Conservation (phyloP, 768 basidiomycete genomes). For the Mycena capillaripes region DNA sequence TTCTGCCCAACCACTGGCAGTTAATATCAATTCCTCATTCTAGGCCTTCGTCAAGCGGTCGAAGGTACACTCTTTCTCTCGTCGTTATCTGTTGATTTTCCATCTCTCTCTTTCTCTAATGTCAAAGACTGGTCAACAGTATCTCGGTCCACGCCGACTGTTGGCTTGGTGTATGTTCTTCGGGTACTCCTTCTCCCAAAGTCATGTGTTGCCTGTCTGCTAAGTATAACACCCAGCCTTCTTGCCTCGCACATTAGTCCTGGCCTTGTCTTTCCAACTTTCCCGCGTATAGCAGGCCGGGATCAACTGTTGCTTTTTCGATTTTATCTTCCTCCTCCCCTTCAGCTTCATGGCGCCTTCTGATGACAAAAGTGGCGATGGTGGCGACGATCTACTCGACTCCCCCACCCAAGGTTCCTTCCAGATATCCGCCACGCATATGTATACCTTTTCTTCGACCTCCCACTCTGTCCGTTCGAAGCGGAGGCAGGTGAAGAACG, state of each 20-base stretch:
- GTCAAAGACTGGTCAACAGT: neutral
- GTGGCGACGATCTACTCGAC: slow-evolving; percentile 50
- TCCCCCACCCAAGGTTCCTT: slow-evolving; percentile 51
- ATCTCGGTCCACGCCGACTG: neutral
- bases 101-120: neutral
- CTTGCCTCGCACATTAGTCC: slow-evolving; percentile 18
- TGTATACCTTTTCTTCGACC: slow-evolving; percentile 73
- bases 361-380: slow-evolving; percentile 49
- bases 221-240: slow-evolving; percentile 28
- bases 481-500: slow-evolving; percentile 91
- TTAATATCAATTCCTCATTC: too few relatives aligned
- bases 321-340: slow-evolving; percentile 32
- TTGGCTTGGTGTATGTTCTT: slow-evolving; percentile 18
- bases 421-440: slow-evolving; percentile 66
- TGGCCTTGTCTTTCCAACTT: neutral
- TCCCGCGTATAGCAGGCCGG: neutral
- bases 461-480: slow-evolving; percentile 51
- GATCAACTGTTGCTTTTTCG: slow-evolving; percentile 6
- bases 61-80: neutral
- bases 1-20: too few relatives aligned
- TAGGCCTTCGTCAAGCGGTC: neutral
- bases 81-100: neutral
- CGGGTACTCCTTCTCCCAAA: neutral
- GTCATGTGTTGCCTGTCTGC: slow-evolving; percentile 29
- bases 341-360: slow-evolving; percentile 49